Base-by-base conservation (phyloP, 2,329 filamentous ascomycete genomes). In the Arthrocladium fulminans region DNA sequence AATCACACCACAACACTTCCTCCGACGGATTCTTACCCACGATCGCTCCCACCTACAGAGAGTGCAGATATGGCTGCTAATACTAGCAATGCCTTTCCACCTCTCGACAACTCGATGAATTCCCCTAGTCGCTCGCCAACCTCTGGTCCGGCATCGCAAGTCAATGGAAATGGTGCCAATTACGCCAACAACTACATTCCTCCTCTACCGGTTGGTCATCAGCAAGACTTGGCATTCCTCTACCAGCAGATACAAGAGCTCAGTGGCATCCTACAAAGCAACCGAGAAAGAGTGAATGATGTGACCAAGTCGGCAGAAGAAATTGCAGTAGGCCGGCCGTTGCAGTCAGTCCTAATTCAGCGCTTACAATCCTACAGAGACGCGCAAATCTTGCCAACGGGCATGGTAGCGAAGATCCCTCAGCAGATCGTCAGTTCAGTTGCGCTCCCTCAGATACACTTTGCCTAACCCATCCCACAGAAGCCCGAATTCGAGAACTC, bases 161-260 rank as follows among this genome's bases (percentile, higher is more conserved):
- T 53, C 20, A 57, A 55, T 46, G 56, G 56, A 43, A 55, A 54
- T 41, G 56, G 53, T 20, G 50, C 45, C 6, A 54, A 48, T 19
- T 39, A 51, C 15, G 38, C 51, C 19, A 49, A 54, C 9, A 57
- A 48, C 32, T 57, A 55, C 52, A 51, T 57, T 47, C 42, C 56
- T 2, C 55, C 57, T 17, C 50, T 59, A 2, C 57, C 57, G 51
- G 71, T 71, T 7, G 72, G 72, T 9, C 72, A 74, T 47, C 69
- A 73, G 59, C 72, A 73, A 68, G 72, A 74, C 53, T 61, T 74
- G 41, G 71, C 73, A 52, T 68, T 73, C 47, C 62, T 74, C 2
- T 74, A 71, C 49, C 67, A 72, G 29, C 73, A 73, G 65, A 68
- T 74, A 23, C 57, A 71, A 46, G 72, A 74, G 51, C 57, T 74